Evolutionary conservation across 495 filamentous ascomycete species (phyloP), one percentile per base, ranked within the genome.

Genomic region (Jackrogersella minutella): DNA sequence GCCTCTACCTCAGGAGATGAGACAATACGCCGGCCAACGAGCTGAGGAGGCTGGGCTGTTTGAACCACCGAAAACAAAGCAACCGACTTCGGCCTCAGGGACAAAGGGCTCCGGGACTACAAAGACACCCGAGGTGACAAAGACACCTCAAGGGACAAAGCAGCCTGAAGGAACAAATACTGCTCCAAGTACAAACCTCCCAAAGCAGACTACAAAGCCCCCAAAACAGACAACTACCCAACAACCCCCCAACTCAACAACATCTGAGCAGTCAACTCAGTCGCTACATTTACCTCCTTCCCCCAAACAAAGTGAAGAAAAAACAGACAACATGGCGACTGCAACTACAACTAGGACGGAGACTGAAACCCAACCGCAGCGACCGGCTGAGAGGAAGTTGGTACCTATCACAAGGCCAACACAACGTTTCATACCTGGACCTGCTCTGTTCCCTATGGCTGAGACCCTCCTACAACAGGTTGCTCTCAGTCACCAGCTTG

Each of bases 381-480:
- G n/a, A n/a, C n/a, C n/a, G n/a, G 19, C 21, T 13, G 14, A 49
- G 16, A 13, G 9, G 3, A 41, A 34, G 40, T 21, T 73, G 31
- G 5, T 64, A 8, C 70, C 72, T 2, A 30, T 55, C n/a, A 21
- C 11, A 5, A 39, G 59, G 43, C 31, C 31, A 16, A 39, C 40
- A 4, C 19, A 40, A 9, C 53, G 51, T 8, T 74, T 71, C 43
- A 41, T 69, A 7, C 64, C 60, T 5, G 72, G 72, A 9, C 72
- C 72, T 33, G 70, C 70, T 34, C 9, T 73, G n/a, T 74, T 73
- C 54, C 70, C 72, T 14, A 73, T 73, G 70, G 70, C 61, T 9
- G 72, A 74, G 26, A 71, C 70, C 8, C 56, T 71, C n/a, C 52
- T 70, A 24, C 72, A 74, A 30, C 56, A 66, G 10, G 10, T 73